These are phyloP conservation scores for Sporothrix mexicana DNA, from an alignment of 2,329 filamentous ascomycete species.

Conservation along the genomic window DNA sequence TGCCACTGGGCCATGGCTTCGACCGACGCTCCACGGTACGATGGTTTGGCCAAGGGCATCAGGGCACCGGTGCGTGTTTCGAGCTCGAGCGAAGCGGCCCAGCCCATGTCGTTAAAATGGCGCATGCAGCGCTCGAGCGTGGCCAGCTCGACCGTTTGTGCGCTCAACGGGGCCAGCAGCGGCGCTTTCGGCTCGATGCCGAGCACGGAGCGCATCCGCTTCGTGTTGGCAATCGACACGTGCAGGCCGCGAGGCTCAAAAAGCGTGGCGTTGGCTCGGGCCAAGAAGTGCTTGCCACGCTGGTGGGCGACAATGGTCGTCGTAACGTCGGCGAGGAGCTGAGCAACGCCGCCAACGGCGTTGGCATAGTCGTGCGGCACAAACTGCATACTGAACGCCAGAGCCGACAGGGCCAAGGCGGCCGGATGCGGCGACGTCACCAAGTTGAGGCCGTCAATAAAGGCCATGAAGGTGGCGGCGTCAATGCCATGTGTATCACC, in stretches of 20 bases:
- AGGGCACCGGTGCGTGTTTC: conserved; percentile 26
- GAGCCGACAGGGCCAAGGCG: conserved; percentile 40
- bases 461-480: conserved; percentile 42
- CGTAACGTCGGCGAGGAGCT: conserved; percentile 38
- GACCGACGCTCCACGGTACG: background rate
- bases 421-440: conserved; percentile 44
- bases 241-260: conserved; percentile 45
- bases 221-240: conserved; percentile 40
- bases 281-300: conserved; percentile 42
- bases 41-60: conserved; percentile 28
- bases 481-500: conserved; percentile 39
- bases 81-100: conserved; percentile 36
- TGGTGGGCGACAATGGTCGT: conserved; percentile 41
- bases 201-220: conserved; percentile 40
- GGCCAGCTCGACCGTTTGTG: conserved; percentile 39
- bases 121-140: conserved; percentile 39
- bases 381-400: conserved; percentile 40
- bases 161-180: conserved; percentile 39
- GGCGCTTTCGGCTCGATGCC: conserved; percentile 38
- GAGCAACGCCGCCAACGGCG: conserved; percentile 38
- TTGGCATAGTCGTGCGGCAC: conserved; percentile 45
- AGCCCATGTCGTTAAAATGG: conserved; percentile 34
- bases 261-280: conserved; percentile 43
- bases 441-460: conserved; percentile 48
- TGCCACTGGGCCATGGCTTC: conserved; percentile 9